Base-by-base conservation (phyloP, 305 asterid species). In the Fraxinus paxiana region DNA sequence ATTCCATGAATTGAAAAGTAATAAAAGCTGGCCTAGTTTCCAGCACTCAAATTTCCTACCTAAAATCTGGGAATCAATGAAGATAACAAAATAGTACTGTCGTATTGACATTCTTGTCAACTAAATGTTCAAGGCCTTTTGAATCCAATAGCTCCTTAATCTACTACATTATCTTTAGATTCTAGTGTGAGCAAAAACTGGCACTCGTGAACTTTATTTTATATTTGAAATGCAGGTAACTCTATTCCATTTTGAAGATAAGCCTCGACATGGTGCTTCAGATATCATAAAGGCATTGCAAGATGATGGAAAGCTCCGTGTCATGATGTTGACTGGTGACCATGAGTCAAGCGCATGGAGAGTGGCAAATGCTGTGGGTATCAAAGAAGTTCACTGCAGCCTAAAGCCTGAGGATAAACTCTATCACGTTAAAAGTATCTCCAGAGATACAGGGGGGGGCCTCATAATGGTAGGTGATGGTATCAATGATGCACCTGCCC, bases 401-500 rank as follows among this genome's bases (percentile, higher is more conserved):
- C 92, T 96, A 77, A 96, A 93, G 90, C 99, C 99, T 0, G 98
- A 96, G 90, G 99, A 96, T 86, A 96, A 96, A 87, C 94, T 96
- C 76, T 90, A 87, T 88, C 99, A 94, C 1, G 99, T 93, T 73
- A 92, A 96, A 10, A 88, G 83, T 70, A 93, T 91, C 81, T 89
- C 98, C 9, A 86, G 98, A 88, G 97, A 94, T 87, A 86, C 97
- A 82, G 98, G 93, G 73, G 98, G 97, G 8, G 98, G 98, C 77
- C 96, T 96, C 22, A 88, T 96, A 79, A 96, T 96, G 99, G 99
- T 96, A 59, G 99, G 99, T 79, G 99, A 96, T 79, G 99, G 99
- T 71, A 96, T 96, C 82, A 96, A 96, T 80, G 99, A 96, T 79
- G 99, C 98, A 54, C 99, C 99, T 1, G 99, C 99, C 37, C 88